Conservation (phyloP, 345 rosid species). For the Gossypium turneri region DNA sequence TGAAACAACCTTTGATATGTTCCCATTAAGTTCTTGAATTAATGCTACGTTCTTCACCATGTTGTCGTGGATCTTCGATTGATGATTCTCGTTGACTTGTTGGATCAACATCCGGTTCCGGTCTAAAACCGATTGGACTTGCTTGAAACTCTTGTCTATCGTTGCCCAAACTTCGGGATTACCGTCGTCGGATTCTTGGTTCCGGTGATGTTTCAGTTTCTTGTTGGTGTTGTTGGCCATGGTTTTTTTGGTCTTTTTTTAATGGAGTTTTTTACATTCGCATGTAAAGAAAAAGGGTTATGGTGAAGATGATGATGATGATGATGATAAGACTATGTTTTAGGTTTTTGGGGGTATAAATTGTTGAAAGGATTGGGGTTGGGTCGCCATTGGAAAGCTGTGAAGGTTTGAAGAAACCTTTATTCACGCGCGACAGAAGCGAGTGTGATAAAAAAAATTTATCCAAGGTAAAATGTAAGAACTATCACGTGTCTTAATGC, state of each 20-base stretch:
- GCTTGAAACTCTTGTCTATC: constrained; percentile 47
- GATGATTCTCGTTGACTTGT: constrained; percentile 92
- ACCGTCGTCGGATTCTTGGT: constrained; percentile 32
- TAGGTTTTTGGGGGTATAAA: background rate
- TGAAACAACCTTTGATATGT: constrained; percentile 69
- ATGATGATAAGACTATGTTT: too few relatives aligned
- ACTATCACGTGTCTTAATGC: background rate
- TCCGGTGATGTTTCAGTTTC: constrained; percentile 22
- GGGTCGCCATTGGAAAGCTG: background rate
- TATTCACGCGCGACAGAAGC: constrained; percentile 3
- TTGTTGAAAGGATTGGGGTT: background rate
- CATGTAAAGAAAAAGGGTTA: background rate
- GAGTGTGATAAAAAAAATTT: background rate
- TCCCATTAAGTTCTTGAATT: constrained; percentile 86
- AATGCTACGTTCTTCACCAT: constrained; percentile 88
- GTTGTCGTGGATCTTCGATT: constrained; percentile 61
- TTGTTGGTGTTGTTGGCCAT: constrained; percentile 23
- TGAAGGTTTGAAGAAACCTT: background rate
- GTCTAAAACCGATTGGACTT: constrained; percentile 77
- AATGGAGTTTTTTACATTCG: constrained; percentile 12
- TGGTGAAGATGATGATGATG: too few relatives aligned
- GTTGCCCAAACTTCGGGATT: constrained; percentile 60
- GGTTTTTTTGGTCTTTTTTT: background rate
- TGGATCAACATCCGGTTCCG: constrained; percentile 72
- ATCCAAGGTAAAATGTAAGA: background rate